Evolutionary conservation across 345 rosid species (phyloP), one percentile per base, ranked within the genome.

Genomic region (Linum usitatissimum): DNA sequence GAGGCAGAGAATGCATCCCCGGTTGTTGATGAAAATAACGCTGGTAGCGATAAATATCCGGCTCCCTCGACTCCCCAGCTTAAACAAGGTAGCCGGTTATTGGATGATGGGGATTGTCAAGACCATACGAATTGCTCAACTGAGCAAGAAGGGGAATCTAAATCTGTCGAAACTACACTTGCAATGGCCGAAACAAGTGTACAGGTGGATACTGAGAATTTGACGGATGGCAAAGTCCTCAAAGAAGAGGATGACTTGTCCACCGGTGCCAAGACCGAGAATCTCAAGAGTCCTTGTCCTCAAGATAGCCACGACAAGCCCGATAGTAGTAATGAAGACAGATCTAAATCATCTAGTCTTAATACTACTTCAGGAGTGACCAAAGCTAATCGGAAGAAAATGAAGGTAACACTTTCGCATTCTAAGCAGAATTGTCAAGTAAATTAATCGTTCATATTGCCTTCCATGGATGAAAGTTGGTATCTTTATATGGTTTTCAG

Each of bases 61-160:
- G 91, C 91, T 49, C 92, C 99, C 68, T 81, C 92, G 18, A 90
- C 97, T 17, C 97, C 96, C 0, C 99, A 93, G 30, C 56, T 87
- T 48, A 76, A 78, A 42, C 92, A 78, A 57, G 86, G 73, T 61
- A 78, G 61, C 18, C 64, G 88, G 63, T 77, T 83, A 66, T 57
- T 79, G 59, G 91, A 87, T 21, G 83, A 85, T 64, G 88, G 79
- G 23, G 86, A 84, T 77, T 79, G 86, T 76, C 88, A 81, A 67
- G 94, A 87, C 49, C 81, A 83, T 60, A 70, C 73, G 6, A 79
- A 79, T 67, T 78, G 74, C 70, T 83, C 76, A 1, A 72, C 69
- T 20, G 84, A 77, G 68, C 82, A 73, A 55, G 93, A 84, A 64
- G 88, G 77, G 40, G 99, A 87, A 69, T 89, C 88, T 48, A 84